Conservation (phyloP, 2,329 filamentous ascomycete species). For the Penicillium sp. region DNA sequence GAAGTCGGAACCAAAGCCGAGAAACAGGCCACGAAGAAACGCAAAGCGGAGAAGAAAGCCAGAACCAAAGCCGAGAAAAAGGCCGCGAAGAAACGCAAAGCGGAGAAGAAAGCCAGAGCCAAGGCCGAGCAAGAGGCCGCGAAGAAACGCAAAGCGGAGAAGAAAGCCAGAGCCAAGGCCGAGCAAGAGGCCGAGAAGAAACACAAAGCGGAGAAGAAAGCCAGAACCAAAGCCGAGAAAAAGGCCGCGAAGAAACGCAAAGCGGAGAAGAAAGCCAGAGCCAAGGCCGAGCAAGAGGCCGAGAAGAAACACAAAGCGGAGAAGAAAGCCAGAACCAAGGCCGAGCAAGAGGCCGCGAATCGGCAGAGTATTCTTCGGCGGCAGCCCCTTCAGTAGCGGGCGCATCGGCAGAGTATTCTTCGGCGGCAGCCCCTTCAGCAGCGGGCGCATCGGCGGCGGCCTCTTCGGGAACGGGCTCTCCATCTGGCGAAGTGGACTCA, state of each 20-base stretch:
- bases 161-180: background rate
- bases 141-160: no score
- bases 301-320: no score
- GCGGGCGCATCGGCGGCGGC: background rate
- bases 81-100: background rate
- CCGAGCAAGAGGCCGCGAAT: background rate
- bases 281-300: no score
- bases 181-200: background rate
- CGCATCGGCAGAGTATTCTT: slow-evolving; percentile 1
- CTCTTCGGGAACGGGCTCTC: background rate
- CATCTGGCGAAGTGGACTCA: background rate
- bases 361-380: background rate
- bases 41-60: background rate
- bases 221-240: background rate
- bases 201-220: background rate
- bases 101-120: no score
- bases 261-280: no score
- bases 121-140: no score
- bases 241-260: background rate
- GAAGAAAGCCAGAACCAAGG: background rate
- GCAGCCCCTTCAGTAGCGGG: background rate
- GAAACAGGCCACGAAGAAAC: background rate
- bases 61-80: background rate
- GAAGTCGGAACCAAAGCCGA: background rate
- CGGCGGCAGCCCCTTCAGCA: background rate